Conservation (phyloP, 306 rosid species). For the Mucuna pruriens region DNA sequence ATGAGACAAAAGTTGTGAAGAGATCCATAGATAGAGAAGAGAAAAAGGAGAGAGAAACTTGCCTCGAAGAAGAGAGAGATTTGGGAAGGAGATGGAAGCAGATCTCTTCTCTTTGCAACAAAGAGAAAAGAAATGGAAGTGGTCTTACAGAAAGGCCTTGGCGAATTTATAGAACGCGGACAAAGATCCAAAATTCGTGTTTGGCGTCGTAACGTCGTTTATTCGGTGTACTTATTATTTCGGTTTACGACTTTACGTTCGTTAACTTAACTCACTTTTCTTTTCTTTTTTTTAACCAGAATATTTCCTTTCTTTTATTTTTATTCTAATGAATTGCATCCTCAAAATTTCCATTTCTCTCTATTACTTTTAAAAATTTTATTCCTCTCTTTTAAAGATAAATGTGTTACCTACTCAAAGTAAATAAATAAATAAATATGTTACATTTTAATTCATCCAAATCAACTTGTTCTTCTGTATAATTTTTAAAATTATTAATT, state of each 20-base stretch:
- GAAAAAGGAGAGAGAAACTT: not conserved
- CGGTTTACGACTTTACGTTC: not conserved
- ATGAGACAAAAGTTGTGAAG: not conserved
- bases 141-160: not conserved
- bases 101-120: slow-evolving; percentile 47
- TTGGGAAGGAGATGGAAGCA: slow-evolving; percentile 7
- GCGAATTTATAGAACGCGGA: slow-evolving; percentile 38
- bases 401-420: no score
- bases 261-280: not conserved
- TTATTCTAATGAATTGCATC: not conserved
- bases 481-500: no score
- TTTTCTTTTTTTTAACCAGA: not conserved
- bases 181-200: slow-evolving; percentile 19
- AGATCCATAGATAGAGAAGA: not conserved
- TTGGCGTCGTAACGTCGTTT: slow-evolving; percentile 34
- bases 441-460: not conserved
- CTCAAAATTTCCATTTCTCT: not conserved
- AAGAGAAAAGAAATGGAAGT: slow-evolving; percentile 40
- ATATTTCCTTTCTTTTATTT: not conserved
- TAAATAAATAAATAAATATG: no score
- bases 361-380: not conserved
- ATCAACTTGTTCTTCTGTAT: no score
- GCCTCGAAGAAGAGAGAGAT: slow-evolving; percentile 41
- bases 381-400: not conserved
- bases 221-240: not conserved